phyloP scores from a whole-genome alignment of 805 yeast species.

The Pichia insulana region DNA sequence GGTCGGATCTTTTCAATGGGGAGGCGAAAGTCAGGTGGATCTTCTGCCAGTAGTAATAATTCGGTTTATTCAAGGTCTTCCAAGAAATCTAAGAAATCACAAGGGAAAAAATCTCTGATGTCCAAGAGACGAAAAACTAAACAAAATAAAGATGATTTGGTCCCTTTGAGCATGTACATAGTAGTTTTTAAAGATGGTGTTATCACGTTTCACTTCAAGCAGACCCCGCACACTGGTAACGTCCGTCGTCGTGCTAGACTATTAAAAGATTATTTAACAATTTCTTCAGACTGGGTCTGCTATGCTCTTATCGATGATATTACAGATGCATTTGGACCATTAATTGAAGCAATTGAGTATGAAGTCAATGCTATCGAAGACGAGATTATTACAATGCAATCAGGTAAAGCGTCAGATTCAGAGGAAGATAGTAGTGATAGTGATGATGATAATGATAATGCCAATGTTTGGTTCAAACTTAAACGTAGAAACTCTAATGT shows the following conservation, averaged over 20 bases:
- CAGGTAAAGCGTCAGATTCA: constrained; percentile 42
- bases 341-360: constrained; percentile 88
- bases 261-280: constrained; percentile 78
- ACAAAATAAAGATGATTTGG: constrained; percentile 46
- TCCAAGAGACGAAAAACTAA: constrained; percentile 17
- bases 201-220: constrained; percentile 85
- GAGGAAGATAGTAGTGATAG: constrained; percentile 36
- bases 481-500: constrained; percentile 24
- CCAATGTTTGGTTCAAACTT: constrained; percentile 24
- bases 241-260: constrained; percentile 89
- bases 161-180: constrained; percentile 87
- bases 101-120: constrained; percentile 5
- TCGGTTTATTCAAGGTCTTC: constrained; percentile 5
- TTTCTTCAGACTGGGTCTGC: constrained; percentile 93
- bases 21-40: not conserved
- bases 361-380: constrained; percentile 95
- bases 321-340: constrained; percentile 95
- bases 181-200: constrained; percentile 89
- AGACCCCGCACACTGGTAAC: constrained; percentile 93
- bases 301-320: constrained; percentile 95
- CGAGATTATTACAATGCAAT: constrained; percentile 79
- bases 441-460: constrained; percentile 29
- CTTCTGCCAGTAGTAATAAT: not conserved
- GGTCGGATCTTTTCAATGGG: constrained; percentile 10
- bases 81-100: constrained; percentile 5